Evolutionary conservation across 1,284 basidiomycete species (phyloP), one percentile per base, ranked within the genome.

Genomic region (Melampsora americana): DNA sequence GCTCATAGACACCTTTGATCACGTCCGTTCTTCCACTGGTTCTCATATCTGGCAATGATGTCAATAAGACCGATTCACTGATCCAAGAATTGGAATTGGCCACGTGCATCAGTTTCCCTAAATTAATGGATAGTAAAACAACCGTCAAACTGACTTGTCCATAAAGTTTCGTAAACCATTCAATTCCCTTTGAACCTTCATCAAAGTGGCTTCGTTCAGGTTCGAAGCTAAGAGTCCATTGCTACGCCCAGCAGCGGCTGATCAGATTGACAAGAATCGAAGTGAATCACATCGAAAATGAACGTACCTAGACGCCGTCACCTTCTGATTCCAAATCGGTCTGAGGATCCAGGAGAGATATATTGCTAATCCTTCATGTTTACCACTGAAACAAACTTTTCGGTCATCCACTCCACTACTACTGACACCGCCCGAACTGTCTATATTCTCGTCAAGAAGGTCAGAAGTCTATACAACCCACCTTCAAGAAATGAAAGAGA

Each of bases 291-390:
- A 56, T 60, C 48, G 50, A 48, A 46, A 77, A n/a, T 26, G 39
- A 35, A 82, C 84, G 72, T 81, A 91, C 90, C 87, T 85, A 44
- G 85, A 80, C 73, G 85, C 85, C 5, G 89, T 90, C 74, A 97
- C 84, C 80, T 89, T 91, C 71, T 87, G 85, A 80, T 89, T 90
- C 95, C 95, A 98, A 78, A 98, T 86, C 0, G 92, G 91, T 53
- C 93, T 86, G 20, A 97, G 84, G 32, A 95, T 85, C 69, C 95
- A 87, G 3, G 92, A 89, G 80, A 98, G 88, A 82, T 93, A 95
- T 44, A 95, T 84, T 0, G 90, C 91, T 53, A 98, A 86, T 0
- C 93, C 95, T 83, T 98, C 93, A 79, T 94, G 88, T 68, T 93
- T 87, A 50, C 92, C 91, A 80, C 92, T 94, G 83, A 91, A 95